phyloP scores from a whole-genome alignment of 1,284 basidiomycete genomes.

The Malassezia globosa region DNA sequence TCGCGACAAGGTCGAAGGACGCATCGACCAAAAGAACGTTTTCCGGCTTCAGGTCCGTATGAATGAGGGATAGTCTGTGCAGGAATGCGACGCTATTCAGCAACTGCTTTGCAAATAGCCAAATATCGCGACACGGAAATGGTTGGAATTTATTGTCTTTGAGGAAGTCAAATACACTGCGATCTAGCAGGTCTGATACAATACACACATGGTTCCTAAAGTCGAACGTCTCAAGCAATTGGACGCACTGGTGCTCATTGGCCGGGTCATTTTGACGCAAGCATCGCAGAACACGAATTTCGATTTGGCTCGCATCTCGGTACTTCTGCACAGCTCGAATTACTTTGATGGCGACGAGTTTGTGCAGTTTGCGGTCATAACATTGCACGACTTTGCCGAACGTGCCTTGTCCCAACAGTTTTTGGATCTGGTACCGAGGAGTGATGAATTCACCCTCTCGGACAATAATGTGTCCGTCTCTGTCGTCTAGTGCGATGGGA shows the following conservation, averaged over 20 bases:
- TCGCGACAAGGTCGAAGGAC: conserved; percentile 52
- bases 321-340: conserved; percentile 56
- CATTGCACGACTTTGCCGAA: conserved; percentile 99
- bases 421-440: conserved; percentile 57
- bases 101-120: conserved; percentile 83
- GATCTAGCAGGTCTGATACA: conserved; percentile 87
- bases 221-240: conserved; percentile 87
- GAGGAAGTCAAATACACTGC: conserved; percentile 97
- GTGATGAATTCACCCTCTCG: conserved; percentile 41
- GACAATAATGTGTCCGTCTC: conserved; percentile 49
- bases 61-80: conserved; percentile 79
- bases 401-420: conserved; percentile 87
- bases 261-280: conserved; percentile 78
- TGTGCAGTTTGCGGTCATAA: conserved; percentile 58
- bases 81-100: conserved; percentile 88
- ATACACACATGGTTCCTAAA: conserved; percentile 96
- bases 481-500: conserved; percentile 41
- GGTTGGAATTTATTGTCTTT: conserved; percentile 96
- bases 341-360: conserved; percentile 91
- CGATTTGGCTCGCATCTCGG: conserved; percentile 95
- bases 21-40: conserved; percentile 79
- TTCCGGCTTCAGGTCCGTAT: conserved; percentile 90
- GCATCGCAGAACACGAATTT: conserved; percentile 84
- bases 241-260: conserved; percentile 93
- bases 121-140: conserved; percentile 90